phyloP scores from a whole-genome alignment of 805 yeast species.

The Saccharomycopsis microspora region DNA sequence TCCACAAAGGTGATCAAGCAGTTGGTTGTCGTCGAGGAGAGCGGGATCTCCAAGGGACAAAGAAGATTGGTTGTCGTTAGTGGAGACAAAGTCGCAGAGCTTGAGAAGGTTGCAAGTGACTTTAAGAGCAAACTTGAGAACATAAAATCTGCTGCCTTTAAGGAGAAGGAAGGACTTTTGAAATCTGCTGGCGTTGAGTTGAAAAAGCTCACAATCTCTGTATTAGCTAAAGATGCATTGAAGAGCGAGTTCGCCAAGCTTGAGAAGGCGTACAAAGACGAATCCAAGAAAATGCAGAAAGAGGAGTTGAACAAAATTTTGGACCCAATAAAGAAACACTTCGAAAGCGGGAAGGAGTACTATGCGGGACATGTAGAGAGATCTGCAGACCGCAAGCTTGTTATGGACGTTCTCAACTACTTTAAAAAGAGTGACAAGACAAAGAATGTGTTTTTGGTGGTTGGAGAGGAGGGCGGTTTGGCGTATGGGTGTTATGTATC shows the following conservation, averaged over 20 bases:
- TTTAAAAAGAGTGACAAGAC: slow-evolving; percentile 67
- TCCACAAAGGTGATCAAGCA: slow-evolving; percentile 91
- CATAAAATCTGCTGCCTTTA: slow-evolving; percentile 52
- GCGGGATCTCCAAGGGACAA: slow-evolving; percentile 97
- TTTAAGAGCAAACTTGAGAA: slow-evolving; percentile 50
- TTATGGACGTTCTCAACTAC: slow-evolving; percentile 82
- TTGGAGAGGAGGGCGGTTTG: slow-evolving; percentile 67
- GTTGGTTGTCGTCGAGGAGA: slow-evolving; percentile 82
- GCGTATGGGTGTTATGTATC: slow-evolving; percentile 94
- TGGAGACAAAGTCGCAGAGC: slow-evolving; percentile 82
- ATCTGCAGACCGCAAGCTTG: slow-evolving; percentile 81
- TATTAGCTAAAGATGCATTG: slow-evolving; percentile 65
- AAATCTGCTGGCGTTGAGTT: slow-evolving; percentile 78
- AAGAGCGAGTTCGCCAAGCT: slow-evolving; percentile 64
- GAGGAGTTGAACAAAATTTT: slow-evolving; percentile 74
- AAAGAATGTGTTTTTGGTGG: slow-evolving; percentile 68
- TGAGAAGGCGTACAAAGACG: slow-evolving; percentile 83
- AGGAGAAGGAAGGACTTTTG: slow-evolving; percentile 67
- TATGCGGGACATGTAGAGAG: slow-evolving; percentile 24
- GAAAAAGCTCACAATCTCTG: slow-evolving; percentile 74
- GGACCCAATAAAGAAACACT: slow-evolving; percentile 65
- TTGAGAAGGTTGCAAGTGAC: slow-evolving; percentile 72
- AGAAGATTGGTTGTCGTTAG: slow-evolving; percentile 97
- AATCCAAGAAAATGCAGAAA: slow-evolving; percentile 77
- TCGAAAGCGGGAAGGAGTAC: slow-evolving; percentile 35